Evolutionary conservation across 371 early-diverging fungal species (phyloP), one percentile per base, ranked within the genome.

Genomic region (Fennellomyces sp.): DNA sequence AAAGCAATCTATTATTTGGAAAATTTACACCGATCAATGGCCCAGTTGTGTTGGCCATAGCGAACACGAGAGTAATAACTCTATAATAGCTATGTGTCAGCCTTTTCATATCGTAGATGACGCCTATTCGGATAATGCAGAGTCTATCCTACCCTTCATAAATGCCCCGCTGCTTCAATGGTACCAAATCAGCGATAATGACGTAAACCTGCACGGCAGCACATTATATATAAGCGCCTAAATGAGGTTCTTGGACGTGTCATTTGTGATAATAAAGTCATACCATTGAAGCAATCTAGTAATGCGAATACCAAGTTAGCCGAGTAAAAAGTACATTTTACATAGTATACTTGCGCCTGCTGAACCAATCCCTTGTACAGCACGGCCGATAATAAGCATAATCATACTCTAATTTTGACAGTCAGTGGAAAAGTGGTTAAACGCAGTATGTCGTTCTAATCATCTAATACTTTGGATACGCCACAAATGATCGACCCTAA

Each of bases 331-430:
- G 26, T 11, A 27, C 51, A 10, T 6, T 33, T 8, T 6, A 33
- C 6, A 38, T 38, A 38, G 17, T 15, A 52, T 19, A 59, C 59
- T 59, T 55, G 55, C 61, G 48, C 85, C 89, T 2, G 87, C 85
- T 12, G 82, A 89, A 45, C 92, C 90, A 29, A 84, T 68, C 10
- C 87, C 85, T 8, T 82, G 72, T 39, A 87, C 60, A 0, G 87
- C 89, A 35, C 91, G 78, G 30, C 68, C 70, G 19, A 84, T 68
- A 60, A 91, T 91, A 45, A 93, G 61, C 85, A 82, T 75, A 28
- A 71, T 75, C 82, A 90, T 88, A 39, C 58, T 66, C 58, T 59
- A 36, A 15, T 17, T 21, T n/a, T n/a, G n/a, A n/a, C n/a, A n/a
- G n/a, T n/a, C n/a, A n/a, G n/a, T n/a, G n/a, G n/a, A 33, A 12